These are phyloP conservation scores for Podospora bellae-mahoneyi DNA, from an alignment of 495 filamentous ascomycete genomes.

Conservation along the genomic window DNA sequence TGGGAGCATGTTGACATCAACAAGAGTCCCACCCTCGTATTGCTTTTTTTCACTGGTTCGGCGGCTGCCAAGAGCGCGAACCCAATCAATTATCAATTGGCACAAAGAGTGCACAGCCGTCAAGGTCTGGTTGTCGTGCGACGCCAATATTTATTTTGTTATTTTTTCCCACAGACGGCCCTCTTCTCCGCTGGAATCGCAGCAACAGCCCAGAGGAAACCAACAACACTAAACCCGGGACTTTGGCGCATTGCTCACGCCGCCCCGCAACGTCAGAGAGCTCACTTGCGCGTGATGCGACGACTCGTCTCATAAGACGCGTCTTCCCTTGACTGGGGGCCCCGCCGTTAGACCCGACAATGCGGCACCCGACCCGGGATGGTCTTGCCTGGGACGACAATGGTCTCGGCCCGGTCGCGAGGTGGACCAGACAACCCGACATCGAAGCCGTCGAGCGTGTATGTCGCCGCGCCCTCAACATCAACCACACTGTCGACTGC, in stretches of 20 bases:
- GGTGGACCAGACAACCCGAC: slow-evolving; percentile 33
- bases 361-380: slow-evolving; percentile 27
- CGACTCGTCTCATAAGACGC: slow-evolving; percentile 5
- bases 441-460: slow-evolving; percentile 29
- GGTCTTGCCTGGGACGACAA: slow-evolving; percentile 30
- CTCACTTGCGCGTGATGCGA: background rate
- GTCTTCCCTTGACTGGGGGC: slow-evolving; percentile 2
- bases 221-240: background rate
- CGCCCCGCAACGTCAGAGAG: background rate
- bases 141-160: background rate
- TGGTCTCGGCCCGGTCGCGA: slow-evolving; percentile 26
- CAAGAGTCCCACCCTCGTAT: background rate
- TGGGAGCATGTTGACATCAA: slow-evolving; percentile 3
- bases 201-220: background rate
- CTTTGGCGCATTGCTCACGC: background rate
- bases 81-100: slow-evolving; percentile 10
- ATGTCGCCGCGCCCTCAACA: slow-evolving; percentile 27
- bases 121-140: background rate
- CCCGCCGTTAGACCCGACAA: slow-evolving; percentile 8
- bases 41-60: slow-evolving; percentile 7
- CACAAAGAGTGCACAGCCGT: background rate
- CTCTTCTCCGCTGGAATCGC: background rate
- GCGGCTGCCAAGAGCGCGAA: background rate
- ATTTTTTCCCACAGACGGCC: background rate
- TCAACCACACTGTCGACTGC: slow-evolving; percentile 14